Evolutionary conservation across 495 filamentous ascomycete species (phyloP).

Genomic region (Geopyxis carbonaria): DNA sequence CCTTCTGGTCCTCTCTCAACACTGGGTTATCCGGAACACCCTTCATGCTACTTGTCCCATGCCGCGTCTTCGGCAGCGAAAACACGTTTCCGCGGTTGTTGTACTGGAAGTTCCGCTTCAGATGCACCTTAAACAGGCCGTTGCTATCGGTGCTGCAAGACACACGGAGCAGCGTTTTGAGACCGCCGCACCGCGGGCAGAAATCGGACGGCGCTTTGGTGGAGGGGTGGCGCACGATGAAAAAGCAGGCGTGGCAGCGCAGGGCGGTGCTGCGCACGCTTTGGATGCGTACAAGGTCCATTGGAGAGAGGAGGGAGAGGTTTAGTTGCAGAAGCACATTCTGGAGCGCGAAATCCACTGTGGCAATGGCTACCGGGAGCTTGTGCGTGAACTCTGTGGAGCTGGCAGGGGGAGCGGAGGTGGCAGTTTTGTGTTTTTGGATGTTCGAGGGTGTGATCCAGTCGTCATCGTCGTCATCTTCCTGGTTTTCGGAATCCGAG

Average conservation of each 20-base stretch:
- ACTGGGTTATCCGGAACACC: conserved; percentile 47
- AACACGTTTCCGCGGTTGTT: conserved; percentile 81
- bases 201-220: conserved; percentile 62
- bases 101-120: conserved; percentile 93
- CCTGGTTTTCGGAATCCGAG: conserved; percentile 30
- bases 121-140: conserved; percentile 69
- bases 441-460: conserved; percentile 96
- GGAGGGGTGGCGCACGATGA: conserved; percentile 48
- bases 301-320: conserved; percentile 68
- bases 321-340: conserved; percentile 90
- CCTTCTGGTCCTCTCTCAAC: conserved; percentile 89
- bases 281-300: conserved; percentile 51
- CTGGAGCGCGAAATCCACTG: conserved; percentile 92
- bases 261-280: conserved; percentile 73
- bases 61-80: conserved; percentile 79
- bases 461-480: conserved; percentile 49
- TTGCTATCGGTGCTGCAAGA: conserved; percentile 63
- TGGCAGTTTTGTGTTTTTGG: conserved; percentile 57
- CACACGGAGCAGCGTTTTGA: conserved; percentile 62
- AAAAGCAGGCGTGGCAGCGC: conserved; percentile 88
- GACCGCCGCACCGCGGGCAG: conserved; percentile 74
- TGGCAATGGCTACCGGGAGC: conserved; percentile 73
- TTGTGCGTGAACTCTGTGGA: conserved; percentile 28
- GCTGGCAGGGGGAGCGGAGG: conserved; percentile 67
- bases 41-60: conserved; percentile 63